These are phyloP conservation scores for Cicer chorassanicum DNA, from an alignment of 306 rosid genomes.

Conservation along the genomic window DNA sequence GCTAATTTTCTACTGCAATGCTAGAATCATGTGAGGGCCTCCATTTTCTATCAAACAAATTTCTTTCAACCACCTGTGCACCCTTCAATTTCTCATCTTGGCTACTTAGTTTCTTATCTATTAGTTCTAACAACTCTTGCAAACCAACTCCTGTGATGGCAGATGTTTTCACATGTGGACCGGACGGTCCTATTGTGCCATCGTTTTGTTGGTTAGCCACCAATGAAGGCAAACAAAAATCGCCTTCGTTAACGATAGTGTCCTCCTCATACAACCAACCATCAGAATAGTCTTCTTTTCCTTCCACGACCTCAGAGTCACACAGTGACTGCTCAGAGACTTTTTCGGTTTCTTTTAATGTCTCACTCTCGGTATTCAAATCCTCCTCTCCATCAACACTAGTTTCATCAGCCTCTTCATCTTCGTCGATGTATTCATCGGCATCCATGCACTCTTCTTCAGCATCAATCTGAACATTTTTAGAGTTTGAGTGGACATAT, in stretches of 20 bases:
- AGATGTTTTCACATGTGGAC: constrained; percentile 77
- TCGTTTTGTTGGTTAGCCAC: constrained; percentile 44
- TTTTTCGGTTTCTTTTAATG: constrained; percentile 29
- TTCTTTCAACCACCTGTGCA: constrained; percentile 56
- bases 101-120: constrained; percentile 68
- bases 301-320: constrained; percentile 48
- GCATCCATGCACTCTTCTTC: constrained; percentile 56
- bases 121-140: constrained; percentile 76
- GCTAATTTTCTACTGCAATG: constrained; percentile 54
- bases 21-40: constrained; percentile 68
- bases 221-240: constrained; percentile 40
- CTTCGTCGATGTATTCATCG: constrained; percentile 52
- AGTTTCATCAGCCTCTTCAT: constrained; percentile 48
- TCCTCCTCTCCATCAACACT: constrained; percentile 50
- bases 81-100: constrained; percentile 61
- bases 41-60: constrained; percentile 70
- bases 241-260: constrained; percentile 49
- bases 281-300: constrained; percentile 56
- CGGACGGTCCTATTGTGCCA: constrained; percentile 43
- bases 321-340: constrained; percentile 38
- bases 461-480: constrained; percentile 70
- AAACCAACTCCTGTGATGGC: constrained; percentile 81
- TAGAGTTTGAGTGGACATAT: constrained; percentile 26
- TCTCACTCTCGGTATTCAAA: constrained; percentile 28
- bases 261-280: constrained; percentile 66